Percentiles rank a stretch among this genome's conserved stretches.
Evolutionary conservation across 768 basidiomycete genomes (phyloP).

Genomic region (Mycena filopes): DNA sequence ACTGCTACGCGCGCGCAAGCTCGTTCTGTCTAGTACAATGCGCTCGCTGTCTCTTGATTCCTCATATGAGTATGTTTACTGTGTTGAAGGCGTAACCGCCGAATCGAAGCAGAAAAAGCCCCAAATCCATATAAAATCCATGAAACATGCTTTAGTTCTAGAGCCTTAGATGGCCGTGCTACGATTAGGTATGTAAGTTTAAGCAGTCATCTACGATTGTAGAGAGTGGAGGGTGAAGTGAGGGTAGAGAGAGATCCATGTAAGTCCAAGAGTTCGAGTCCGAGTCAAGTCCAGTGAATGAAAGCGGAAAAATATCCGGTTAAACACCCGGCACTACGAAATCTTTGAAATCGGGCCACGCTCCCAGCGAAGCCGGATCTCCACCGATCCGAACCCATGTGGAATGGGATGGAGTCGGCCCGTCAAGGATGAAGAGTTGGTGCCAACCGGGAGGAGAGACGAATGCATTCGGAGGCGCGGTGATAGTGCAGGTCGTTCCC

Average conservation of each 20-base stretch:
- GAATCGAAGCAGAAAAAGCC: too few species aligned
- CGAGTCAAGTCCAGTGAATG: conserved; percentile 5
- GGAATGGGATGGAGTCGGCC: conserved; percentile 81
- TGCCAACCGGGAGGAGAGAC: conserved; percentile 83
- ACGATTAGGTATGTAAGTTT: conserved; percentile 2
- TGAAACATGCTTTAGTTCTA: background rate
- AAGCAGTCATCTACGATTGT: background rate
- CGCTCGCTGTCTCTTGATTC: background rate
- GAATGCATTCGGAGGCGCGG: conserved; percentile 75
- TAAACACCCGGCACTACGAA: conserved; percentile 74
- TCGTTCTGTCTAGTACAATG: conserved; percentile 13
- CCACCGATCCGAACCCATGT: conserved; percentile 83
- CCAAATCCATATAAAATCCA: background rate
- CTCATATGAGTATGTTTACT: conserved; percentile 12
- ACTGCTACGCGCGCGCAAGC: background rate
- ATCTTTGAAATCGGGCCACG: conserved; percentile 78
- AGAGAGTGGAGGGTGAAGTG: background rate
- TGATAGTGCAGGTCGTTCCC: conserved; percentile 80
- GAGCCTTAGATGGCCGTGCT: background rate
- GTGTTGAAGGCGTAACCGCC: too few species aligned
- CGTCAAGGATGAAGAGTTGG: conserved; percentile 80
- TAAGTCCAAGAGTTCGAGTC: conserved; percentile 7
- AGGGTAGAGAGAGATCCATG: conserved; percentile 5
- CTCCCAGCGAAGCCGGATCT: conserved; percentile 74
- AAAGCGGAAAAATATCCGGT: conserved; percentile 7